Conservation (phyloP, 2,329 filamentous ascomycete genomes). For the Blastomyces percursus region DNA sequence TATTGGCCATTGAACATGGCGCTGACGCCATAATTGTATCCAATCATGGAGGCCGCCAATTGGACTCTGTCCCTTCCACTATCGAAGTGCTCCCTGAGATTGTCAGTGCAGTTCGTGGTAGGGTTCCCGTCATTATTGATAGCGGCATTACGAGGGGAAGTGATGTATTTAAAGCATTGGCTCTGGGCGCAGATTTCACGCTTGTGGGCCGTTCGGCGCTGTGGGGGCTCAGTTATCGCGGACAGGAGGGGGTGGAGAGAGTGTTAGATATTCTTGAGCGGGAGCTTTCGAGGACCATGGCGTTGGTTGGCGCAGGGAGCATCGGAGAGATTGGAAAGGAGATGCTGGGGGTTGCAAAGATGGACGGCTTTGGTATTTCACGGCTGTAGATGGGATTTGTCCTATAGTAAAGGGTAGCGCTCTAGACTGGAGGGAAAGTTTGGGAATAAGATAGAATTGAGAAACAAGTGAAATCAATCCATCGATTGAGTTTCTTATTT, state of each 20-base stretch:
- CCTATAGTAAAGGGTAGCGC: not conserved
- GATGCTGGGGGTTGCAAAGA: slow-evolving; percentile 14
- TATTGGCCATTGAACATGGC: slow-evolving; percentile 33
- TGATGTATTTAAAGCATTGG: slow-evolving; percentile 40
- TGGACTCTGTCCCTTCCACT: slow-evolving; percentile 36
- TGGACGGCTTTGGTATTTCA: slow-evolving; percentile 15
- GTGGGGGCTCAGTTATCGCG: slow-evolving; percentile 47
- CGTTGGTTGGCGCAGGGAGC: slow-evolving; percentile 15
- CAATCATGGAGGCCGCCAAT: slow-evolving; percentile 42
- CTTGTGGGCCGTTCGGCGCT: slow-evolving; percentile 48
- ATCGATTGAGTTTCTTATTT: not conserved
- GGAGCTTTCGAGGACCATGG: slow-evolving; percentile 31
- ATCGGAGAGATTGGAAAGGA: slow-evolving; percentile 14
- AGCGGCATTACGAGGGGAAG: slow-evolving; percentile 36
- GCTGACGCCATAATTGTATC: slow-evolving; percentile 30
- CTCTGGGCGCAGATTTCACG: slow-evolving; percentile 47
- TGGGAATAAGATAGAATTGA: not conserved
- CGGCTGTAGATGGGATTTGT: slow-evolving; percentile 4
- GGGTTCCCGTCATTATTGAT: slow-evolving; percentile 37
- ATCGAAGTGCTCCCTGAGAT: slow-evolving; percentile 45
- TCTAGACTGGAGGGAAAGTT: not conserved
- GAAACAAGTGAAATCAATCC: not conserved
- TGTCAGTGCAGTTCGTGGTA: slow-evolving; percentile 31
- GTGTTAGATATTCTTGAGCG: slow-evolving; percentile 42
- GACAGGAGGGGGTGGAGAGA: slow-evolving; percentile 44